Base-by-base conservation (phyloP, 352 stramenopile genomes). In the Globisporangium middletonii region DNA sequence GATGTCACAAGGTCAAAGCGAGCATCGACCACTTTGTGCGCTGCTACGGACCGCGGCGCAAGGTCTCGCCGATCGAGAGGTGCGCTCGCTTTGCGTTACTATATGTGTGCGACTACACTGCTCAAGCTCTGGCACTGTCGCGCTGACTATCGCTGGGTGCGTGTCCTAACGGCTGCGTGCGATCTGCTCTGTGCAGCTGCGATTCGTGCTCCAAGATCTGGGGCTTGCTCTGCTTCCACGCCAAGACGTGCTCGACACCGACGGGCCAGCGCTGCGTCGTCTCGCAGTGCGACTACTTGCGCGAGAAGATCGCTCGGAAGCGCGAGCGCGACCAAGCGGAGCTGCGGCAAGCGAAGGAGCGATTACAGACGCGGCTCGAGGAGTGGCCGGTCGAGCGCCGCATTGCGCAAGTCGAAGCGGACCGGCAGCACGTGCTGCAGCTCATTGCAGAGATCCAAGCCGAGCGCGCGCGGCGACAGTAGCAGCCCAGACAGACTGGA, bases 21-120 rank as follows among this genome's bases (percentile, higher is more conserved):
- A 91, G 83, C 53, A 92, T 93, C 63, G 79, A 93, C 65, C 85
- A 95, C 68, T 95, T 95, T 50, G 77, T 92, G 60, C 79, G 81
- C 28, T 95, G 85, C 59, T 95, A 93, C 59, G 78, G 83, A 6
- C 75, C 83, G 35, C 81, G 85, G 35, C 79, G 85, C 48, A 77
- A 75, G 30, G 47, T 68, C 33, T 88, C 77, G 11, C 73, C 83
- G 16, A 92, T 95, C 56, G 85, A 95, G 63, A 92, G 80, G 83
- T 92, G 53, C 41, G 57, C 7, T 53, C 8, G 3, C 0, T 18
- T 26, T 18, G 18, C 44, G 11, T 2, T 16, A 38, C 16, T 54
- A 9, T 43, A 15, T 47, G 30, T 30, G 16, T 19, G 42, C 54
- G 30, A 26, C 15, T n/a, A 27, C 43, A 19, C 12, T 45, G 13